Conservation (phyloP, 768 basidiomycete species). For the Collybia mongolica region DNA sequence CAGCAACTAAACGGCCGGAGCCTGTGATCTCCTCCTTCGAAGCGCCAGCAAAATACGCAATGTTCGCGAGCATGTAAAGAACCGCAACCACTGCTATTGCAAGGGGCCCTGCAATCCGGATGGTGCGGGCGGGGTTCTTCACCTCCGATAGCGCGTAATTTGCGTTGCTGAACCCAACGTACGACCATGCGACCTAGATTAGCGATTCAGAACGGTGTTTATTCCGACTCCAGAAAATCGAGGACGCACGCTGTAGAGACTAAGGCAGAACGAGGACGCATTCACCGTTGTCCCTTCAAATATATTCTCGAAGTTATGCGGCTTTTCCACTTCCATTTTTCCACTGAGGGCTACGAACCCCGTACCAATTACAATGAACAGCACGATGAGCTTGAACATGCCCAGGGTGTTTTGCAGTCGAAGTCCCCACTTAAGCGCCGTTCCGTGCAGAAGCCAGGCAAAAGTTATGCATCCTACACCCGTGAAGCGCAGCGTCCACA, state of each 20-base stretch:
- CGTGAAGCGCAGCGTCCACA: constrained; percentile 21
- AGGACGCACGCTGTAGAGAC: constrained; percentile 36
- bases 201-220: background rate
- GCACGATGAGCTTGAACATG: constrained; percentile 47
- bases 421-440: constrained; percentile 44
- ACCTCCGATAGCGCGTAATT: constrained; percentile 70
- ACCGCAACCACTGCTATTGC: constrained; percentile 53
- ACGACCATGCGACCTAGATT: constrained; percentile 46
- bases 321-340: constrained; percentile 21
- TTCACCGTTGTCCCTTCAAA: constrained; percentile 34
- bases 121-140: constrained; percentile 57
- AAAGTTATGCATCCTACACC: constrained; percentile 30
- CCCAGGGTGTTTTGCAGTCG: constrained; percentile 60
- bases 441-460: constrained; percentile 35
- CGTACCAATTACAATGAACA: constrained; percentile 42
- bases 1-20: constrained; percentile 61
- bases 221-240: background rate
- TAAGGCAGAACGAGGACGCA: constrained; percentile 42
- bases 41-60: constrained; percentile 70
- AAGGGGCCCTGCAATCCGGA: constrained; percentile 64
- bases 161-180: constrained; percentile 62
- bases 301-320: constrained; percentile 25
- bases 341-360: constrained; percentile 41
- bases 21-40: constrained; percentile 60
- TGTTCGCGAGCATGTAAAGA: constrained; percentile 59